Evolutionary conservation across 441 rosid species (phyloP), one percentile per base, ranked within the genome.

Genomic region (Macaranga tanarius): DNA sequence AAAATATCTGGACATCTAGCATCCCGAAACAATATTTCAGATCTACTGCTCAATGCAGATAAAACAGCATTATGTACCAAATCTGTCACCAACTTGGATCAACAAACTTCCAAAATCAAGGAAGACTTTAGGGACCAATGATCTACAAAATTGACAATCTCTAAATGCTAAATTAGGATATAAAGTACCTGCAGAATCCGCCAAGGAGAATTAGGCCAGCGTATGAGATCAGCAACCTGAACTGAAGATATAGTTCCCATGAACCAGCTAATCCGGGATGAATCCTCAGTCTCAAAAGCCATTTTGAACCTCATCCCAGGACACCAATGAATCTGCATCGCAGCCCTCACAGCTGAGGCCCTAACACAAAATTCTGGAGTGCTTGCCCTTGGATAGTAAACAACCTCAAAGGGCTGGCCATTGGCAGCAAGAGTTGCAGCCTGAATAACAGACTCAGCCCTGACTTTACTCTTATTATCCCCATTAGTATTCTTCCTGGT

Each of bases 151-250:
- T n/a, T 34, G 51, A 65, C 23, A 66, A 4, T 56, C 3, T 23
- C 62, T 70, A 40, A 56, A 7, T 11, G 28, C 10, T 10, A 38
- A 42, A 60, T 23, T 10, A 5, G 9, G 48, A 58, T n/a, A 12
- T 45, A 51, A 31, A n/a, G 60, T 81, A 91, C 99, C 97, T 86
- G 97, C 17, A 95, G 86, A 77, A 95, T 90, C 4, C 95, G 83
- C 99, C 99, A 95, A 0, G 93, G 97, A 20, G 99, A 95, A 77
- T 86, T 84, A 34, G 97, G 91, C 99, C 99, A 95, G 50, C 79
- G 90, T 56, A 90, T 80, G 62, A 90, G 89, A 74, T 95, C 98
- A 44, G 85, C 80, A 74, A 95, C 90, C 64, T 88, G 92, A 81
- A 90, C 99, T 57, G 86, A 82, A 52, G 99, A 87, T 62, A 90